Conservation (phyloP, 345 rosid genomes). For the Aurinia saxatilis region DNA sequence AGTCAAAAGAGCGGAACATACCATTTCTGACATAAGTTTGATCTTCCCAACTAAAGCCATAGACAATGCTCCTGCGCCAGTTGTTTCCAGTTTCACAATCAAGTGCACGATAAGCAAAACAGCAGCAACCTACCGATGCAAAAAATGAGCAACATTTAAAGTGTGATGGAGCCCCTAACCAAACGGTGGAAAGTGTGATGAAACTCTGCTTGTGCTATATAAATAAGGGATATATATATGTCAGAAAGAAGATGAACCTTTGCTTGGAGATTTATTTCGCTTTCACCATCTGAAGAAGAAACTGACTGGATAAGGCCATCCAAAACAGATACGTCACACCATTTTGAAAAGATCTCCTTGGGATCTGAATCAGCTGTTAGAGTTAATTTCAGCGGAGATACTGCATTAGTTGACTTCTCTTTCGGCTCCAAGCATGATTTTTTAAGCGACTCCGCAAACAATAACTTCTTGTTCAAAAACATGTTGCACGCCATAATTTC, state of each 20-base stretch:
- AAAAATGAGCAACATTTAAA: conserved; percentile 4
- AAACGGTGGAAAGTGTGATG: neutral
- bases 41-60: conserved; percentile 57
- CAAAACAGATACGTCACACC: conserved; percentile 54
- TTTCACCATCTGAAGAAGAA: conserved; percentile 49
- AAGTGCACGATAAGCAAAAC: conserved; percentile 58
- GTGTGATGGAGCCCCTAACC: too few species aligned
- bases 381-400: conserved; percentile 25
- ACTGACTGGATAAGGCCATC: conserved; percentile 46
- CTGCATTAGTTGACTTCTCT: conserved; percentile 27
- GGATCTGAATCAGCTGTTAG: conserved; percentile 33
- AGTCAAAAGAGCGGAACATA: conserved; percentile 28
- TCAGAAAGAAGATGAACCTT: conserved; percentile 25
- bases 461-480: conserved; percentile 67
- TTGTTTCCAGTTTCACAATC: conserved; percentile 54
- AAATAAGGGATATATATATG: neutral
- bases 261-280: conserved; percentile 37
- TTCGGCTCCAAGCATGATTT: conserved; percentile 30
- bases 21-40: conserved; percentile 38
- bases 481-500: conserved; percentile 74
- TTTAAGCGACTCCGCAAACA: conserved; percentile 46
- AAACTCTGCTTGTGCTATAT: conserved; percentile 3
- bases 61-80: conserved; percentile 62
- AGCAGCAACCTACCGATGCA: conserved; percentile 55
- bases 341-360: conserved; percentile 44